Evolutionary conservation across 2,329 filamentous ascomycete genomes (phyloP).

Genomic region (Penicillium sp.): DNA sequence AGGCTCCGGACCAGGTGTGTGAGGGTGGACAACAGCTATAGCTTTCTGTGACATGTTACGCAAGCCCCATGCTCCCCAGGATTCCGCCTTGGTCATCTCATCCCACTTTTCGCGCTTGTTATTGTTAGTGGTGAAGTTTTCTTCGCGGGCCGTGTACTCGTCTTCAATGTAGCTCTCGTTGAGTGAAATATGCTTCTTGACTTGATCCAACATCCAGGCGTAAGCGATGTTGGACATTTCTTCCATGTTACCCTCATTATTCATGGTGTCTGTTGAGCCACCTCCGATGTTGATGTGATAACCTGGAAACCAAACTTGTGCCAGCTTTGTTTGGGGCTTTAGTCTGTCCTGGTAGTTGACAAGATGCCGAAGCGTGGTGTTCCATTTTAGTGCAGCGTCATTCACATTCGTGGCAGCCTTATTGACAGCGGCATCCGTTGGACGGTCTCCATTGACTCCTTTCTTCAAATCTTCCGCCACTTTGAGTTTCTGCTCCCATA

Average conservation of each 20-base stretch:
- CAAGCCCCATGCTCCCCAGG: slow-evolving; percentile 5
- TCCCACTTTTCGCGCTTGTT: background rate
- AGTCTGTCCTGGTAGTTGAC: slow-evolving; percentile 13
- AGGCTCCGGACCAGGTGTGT: background rate
- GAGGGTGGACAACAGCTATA: background rate
- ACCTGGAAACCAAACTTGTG: slow-evolving; percentile 59
- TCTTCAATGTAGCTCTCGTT: slow-evolving; percentile 10
- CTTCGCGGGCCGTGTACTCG: slow-evolving; percentile 10
- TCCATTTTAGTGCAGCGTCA: slow-evolving; percentile 8
- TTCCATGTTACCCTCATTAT: slow-evolving; percentile 23
- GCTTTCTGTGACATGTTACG: background rate
- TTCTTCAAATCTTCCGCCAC: background rate
- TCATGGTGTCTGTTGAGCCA: slow-evolving; percentile 36
- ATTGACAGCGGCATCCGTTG: slow-evolving; percentile 15
- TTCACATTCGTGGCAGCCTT: slow-evolving; percentile 11
- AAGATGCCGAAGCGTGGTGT: slow-evolving; percentile 9
- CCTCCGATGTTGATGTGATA: slow-evolving; percentile 56
- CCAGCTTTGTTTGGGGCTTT: slow-evolving; percentile 31
- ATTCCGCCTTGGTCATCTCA: background rate
- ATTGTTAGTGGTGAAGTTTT: slow-evolving; percentile 4
- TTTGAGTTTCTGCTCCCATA: slow-evolving; percentile 4
- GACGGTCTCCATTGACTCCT: background rate
- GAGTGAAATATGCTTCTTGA: slow-evolving; percentile 16
- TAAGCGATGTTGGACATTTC: slow-evolving; percentile 25
- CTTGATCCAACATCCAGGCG: slow-evolving; percentile 25